Base-by-base conservation (phyloP, 2,329 filamentous ascomycete genomes). In the Elsinoe perseae region DNA sequence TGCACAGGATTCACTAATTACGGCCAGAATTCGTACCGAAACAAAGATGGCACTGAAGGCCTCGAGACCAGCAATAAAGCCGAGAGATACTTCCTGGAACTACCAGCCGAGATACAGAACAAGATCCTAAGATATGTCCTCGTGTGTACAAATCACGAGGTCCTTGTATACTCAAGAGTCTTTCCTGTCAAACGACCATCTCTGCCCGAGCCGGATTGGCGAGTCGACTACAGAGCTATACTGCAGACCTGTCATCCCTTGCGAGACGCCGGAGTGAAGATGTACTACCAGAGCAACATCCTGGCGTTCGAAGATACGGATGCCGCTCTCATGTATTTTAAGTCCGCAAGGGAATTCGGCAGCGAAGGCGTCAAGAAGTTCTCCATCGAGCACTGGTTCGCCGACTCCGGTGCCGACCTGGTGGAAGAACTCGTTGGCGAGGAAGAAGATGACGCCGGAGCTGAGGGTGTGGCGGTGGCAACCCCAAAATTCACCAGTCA, bases 221-320 rank as follows among this genome's bases (percentile, higher is more conserved):
- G n/a, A 10, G 40, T 25, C 20, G 20, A 27, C 16, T n/a, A 25
- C 18, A 18, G 23, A 21, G 20, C 20, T 25, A 18, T 44, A 16
- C 40, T 44, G n/a, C 40, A 44, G 9, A 21, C 25, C 20, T 44
- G 40, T n/a, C 40, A 21, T 21, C 14, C 10, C 18, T 21, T 44
- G 20, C n/a, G 40, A 21, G 7, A 3, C 40, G 40, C 40, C 12
- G 40, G 40, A 10, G 20, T 18, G 40, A 44, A 25, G 40, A 44
- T 44, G 40, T 44, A 23, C 40, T 44, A 44, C 40, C 20, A 44
- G 40, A 10, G 40, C 3, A 44, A 44, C 40, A 44, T 44, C 40
- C 14, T 44, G 20, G 23, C 9, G 3, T 44, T 44, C 40, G 40
- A 44, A 25, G 20, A 21, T 10, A 23, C 40, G 16, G 20, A 44